Evolutionary conservation across 2,329 filamentous ascomycete species (phyloP).

Genomic region (Talaromyces piceae): DNA sequence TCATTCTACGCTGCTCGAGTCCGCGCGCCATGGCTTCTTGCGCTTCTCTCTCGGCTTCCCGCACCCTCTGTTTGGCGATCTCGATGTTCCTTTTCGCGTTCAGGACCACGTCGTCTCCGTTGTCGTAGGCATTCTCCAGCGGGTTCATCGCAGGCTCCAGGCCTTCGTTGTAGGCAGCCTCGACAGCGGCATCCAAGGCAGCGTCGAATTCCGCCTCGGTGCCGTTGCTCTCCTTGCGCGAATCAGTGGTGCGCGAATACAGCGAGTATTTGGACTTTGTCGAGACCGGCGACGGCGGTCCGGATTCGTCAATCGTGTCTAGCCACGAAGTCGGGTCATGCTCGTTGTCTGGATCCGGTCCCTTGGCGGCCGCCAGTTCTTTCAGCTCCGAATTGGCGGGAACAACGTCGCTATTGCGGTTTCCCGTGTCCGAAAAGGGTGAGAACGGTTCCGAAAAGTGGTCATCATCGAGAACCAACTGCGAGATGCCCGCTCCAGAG

Average conservation of each 20-base stretch:
- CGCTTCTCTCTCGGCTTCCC: constrained; percentile 65
- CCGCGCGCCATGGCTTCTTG: constrained; percentile 55
- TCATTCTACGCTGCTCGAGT: constrained; percentile 45
- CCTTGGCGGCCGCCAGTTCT: not conserved
- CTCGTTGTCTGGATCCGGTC: constrained; percentile 49
- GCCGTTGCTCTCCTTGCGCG: constrained; percentile 56
- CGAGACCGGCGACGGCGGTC: constrained; percentile 69
- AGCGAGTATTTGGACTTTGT: constrained; percentile 70
- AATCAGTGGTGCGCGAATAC: constrained; percentile 50
- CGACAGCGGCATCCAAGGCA: constrained; percentile 87
- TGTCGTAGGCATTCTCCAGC: constrained; percentile 21
- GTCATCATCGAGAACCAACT: not conserved
- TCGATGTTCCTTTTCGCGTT: constrained; percentile 62
- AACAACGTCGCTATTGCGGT: not conserved
- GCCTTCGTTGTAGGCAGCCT: constrained; percentile 90
- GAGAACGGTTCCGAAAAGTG: constrained; percentile 41
- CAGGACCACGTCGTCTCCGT: constrained; percentile 23
- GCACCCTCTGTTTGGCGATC: constrained; percentile 65
- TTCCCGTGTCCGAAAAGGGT: constrained; percentile 40
- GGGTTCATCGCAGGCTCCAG: constrained; percentile 58
- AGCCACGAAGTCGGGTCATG: constrained; percentile 84
- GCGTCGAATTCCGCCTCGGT: constrained; percentile 91
- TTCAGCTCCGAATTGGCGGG: constrained; percentile 1
- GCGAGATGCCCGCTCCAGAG: not conserved
- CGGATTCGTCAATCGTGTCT: constrained; percentile 89